A percentile compares a stretch with the other conserved stretches of the same genome.
These are phyloP conservation scores for Orychophragmus violaceus DNA, from an alignment of 345 rosid genomes.

Conservation along the genomic window DNA sequence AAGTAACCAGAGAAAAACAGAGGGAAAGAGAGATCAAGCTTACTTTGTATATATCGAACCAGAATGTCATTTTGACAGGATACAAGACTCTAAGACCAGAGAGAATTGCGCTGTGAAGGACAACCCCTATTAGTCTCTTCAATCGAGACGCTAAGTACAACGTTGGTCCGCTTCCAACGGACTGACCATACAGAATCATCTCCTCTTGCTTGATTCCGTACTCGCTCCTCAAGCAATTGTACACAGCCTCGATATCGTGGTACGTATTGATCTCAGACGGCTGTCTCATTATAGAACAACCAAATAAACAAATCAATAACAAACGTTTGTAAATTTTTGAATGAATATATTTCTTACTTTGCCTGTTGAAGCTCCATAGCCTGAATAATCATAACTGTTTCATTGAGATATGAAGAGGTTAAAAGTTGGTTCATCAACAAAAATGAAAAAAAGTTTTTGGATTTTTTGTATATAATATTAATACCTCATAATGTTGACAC, in stretches of 20 bases:
- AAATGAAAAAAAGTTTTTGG: not conserved
- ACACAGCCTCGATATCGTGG: not conserved
- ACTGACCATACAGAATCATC: not conserved
- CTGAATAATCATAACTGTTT: conserved; percentile 93
- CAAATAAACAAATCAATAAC: not conserved
- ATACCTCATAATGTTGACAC: not conserved
- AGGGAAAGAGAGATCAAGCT: not conserved
- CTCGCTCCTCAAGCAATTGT: not conserved
- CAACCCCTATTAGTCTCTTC: not conserved
- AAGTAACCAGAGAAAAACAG: not conserved
- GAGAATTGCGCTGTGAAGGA: not conserved
- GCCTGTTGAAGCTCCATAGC: conserved; percentile 92
- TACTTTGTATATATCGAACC: conserved; percentile 38
- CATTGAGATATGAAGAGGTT: not conserved
- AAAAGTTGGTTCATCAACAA: not conserved
- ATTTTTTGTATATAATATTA: not conserved
- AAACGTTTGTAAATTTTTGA: not conserved
- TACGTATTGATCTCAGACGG: not conserved
- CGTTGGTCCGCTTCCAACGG: not conserved
- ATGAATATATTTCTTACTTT: conserved; percentile 41
- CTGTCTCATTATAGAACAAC: not conserved
- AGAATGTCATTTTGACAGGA: not conserved
- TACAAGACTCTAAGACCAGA: not conserved
- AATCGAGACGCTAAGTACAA: not conserved
- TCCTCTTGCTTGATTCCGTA: not conserved